These are phyloP conservation scores for Thermochaetoides thermophila DNA, from an alignment of 495 filamentous ascomycete species.

Conservation along the genomic window DNA sequence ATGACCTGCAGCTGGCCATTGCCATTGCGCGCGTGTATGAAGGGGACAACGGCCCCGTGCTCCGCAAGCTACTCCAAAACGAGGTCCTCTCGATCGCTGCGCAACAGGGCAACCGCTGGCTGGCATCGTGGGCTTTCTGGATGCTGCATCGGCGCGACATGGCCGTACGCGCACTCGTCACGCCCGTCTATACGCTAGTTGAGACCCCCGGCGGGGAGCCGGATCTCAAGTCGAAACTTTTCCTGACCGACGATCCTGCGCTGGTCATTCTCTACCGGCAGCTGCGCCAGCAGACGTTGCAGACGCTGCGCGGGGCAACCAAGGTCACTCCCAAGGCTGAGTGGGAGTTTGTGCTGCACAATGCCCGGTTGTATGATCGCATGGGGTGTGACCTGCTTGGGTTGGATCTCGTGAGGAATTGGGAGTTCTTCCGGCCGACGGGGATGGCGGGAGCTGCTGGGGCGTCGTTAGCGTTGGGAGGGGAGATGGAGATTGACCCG, in stretches of 20 bases:
- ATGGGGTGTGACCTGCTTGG: conserved; percentile 97
- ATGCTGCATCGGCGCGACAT: conserved; percentile 72
- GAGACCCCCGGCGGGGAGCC: conserved; percentile 42
- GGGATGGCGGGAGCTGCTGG: conserved; percentile 4
- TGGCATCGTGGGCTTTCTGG: conserved; percentile 93
- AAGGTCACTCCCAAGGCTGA: conserved; percentile 68
- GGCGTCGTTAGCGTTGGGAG: conserved; percentile 16
- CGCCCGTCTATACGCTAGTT: conserved; percentile 60
- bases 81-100: conserved; percentile 66
- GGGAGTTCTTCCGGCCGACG: conserved; percentile 58
- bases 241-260: conserved; percentile 80
- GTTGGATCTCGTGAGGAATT: conserved; percentile 69
- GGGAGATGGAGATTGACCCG: conserved; percentile 43
- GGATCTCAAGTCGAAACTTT: conserved; percentile 55
- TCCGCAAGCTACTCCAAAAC: conserved; percentile 62
- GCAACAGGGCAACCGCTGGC: conserved; percentile 77
- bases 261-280: conserved; percentile 77
- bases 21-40: conserved; percentile 79
- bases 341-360: conserved; percentile 83
- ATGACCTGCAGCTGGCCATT: conserved; percentile 82
- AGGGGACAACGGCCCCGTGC: conserved; percentile 64
- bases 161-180: conserved; percentile 76
- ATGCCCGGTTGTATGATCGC: conserved; percentile 72
- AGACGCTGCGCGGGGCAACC: conserved; percentile 70
- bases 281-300: conserved; percentile 69